Percentiles rank a stretch among this genome's conserved stretches.
phyloP scores from a whole-genome alignment of 2,329 filamentous ascomycete species.

The Rutstroemia sydowiana region DNA sequence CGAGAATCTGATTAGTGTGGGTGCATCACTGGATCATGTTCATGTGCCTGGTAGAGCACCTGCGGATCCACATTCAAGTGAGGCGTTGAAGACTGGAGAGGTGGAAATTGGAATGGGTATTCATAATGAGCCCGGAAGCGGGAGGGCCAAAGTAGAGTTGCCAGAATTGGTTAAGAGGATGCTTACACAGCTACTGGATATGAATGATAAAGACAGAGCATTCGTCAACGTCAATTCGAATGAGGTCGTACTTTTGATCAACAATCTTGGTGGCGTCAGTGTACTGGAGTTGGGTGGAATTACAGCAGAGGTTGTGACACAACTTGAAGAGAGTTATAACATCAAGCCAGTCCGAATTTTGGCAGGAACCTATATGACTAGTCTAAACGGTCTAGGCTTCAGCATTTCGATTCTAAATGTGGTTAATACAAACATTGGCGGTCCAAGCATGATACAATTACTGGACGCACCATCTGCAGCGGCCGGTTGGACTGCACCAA shows the following conservation, averaged over 20 bases:
- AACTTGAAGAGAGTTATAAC: conserved; percentile 49
- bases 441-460: conserved; percentile 52
- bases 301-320: conserved; percentile 56
- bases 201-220: conserved; percentile 54
- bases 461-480: conserved; percentile 62
- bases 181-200: conserved; percentile 56
- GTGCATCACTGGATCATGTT: conserved; percentile 81
- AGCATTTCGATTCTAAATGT: conserved; percentile 60
- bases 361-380: conserved; percentile 64
- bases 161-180: conserved; percentile 49
- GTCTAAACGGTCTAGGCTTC: conserved; percentile 64
- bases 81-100: conserved; percentile 46
- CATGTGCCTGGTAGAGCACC: conserved; percentile 74
- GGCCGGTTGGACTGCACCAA: conserved; percentile 57
- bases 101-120: conserved; percentile 67
- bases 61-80: conserved; percentile 45
- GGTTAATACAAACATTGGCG: conserved; percentile 40
- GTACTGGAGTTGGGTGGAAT: conserved; percentile 60
- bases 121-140: conserved; percentile 56
- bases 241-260: conserved; percentile 57
- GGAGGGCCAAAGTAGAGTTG: conserved; percentile 41
- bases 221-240: conserved; percentile 54
- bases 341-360: conserved; percentile 56
- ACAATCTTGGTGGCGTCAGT: conserved; percentile 64
- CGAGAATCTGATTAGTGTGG: conserved; percentile 75